Evolutionary conservation across 1,284 basidiomycete species (phyloP), one percentile per base, ranked within the genome.

Genomic region (Coriolopsis trogii): DNA sequence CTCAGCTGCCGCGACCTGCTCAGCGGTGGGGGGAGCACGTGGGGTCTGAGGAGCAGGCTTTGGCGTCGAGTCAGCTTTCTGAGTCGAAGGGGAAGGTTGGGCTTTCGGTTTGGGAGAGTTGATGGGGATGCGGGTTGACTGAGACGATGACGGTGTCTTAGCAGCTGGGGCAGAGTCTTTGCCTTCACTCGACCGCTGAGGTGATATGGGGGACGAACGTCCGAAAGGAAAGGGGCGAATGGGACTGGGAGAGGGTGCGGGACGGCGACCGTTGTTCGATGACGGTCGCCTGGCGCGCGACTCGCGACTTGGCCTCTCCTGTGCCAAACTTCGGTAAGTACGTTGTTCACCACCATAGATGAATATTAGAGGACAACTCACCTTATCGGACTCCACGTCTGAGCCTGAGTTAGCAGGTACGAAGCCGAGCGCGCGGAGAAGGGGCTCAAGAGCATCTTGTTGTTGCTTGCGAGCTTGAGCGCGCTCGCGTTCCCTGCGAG

Each of bases 1-100:
- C 49, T 58, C 54, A 0, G 65, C 66, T 2, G 67, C 66, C 12
- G 57, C 55, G 25, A 53, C 31, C 38, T 65, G 60, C 41, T 64
- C 55, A 18, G 49, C 33, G 34, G 55, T 41, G 26, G 57, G 55
- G 21, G 51, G 46, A 20, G 43, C 44, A 39, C 8, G 20, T 18
- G 24, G 55, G 31, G 37, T 21, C 26, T 20, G 39, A 21, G 45
- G 46, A 18, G 30, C 20, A 6, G 57, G 28, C 20, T 40, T 44
- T 41, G 47, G 44, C 3, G 29, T 16, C 18, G 43, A 30, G 39
- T 16, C n/a, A n/a, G n/a, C n/a, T n/a, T n/a, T n/a, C 24, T 30
- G 46, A 38, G 24, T 9, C 28, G 21, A 6, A 23, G 37, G 28
- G 7, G 26, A 21, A 15, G 51, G 51, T 1, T 38, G 8, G 24